A percentile compares a stretch with the other conserved stretches of the same genome.
Evolutionary conservation across 192 early-diverging fungal species (phyloP).

Genomic region (Podila epicladia): DNA sequence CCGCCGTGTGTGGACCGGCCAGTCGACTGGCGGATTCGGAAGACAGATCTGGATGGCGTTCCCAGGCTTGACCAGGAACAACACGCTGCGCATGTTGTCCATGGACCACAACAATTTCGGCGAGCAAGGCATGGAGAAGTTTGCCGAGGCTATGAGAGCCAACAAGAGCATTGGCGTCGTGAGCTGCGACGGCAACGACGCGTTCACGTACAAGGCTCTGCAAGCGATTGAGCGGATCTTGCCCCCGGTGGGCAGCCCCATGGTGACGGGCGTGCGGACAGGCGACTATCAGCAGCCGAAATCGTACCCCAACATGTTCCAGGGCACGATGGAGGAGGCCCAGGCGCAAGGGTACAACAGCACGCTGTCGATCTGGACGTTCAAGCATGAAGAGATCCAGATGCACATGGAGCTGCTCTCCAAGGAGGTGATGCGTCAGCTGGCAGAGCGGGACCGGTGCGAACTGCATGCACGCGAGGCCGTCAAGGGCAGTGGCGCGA

Average conservation of each 20-base stretch:
- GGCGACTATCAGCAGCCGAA: too few relatives aligned
- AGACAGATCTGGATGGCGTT: constrained; percentile 22
- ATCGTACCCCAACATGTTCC: background rate
- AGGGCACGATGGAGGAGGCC: constrained; percentile 39
- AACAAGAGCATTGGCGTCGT: constrained; percentile 27
- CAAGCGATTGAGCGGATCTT: constrained; percentile 27
- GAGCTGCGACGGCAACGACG: constrained; percentile 42
- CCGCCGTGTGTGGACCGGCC: background rate
- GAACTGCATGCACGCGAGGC: constrained; percentile 17
- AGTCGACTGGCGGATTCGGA: constrained; percentile 41
- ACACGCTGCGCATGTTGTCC: constrained; percentile 21
- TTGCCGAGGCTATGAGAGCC: constrained; percentile 20
- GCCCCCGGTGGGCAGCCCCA: constrained; percentile 4
- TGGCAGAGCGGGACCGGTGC: constrained; percentile 22
- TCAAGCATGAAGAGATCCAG: constrained; percentile 22
- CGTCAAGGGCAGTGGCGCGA: background rate
- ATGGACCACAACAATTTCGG: constrained; percentile 47
- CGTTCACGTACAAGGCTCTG: constrained; percentile 30
- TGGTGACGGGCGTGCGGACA: background rate
- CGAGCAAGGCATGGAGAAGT: constrained; percentile 22
- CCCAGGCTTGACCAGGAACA: constrained; percentile 21
- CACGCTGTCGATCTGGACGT: constrained; percentile 28
- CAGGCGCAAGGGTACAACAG: constrained; percentile 38
- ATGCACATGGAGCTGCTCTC: constrained; percentile 23
- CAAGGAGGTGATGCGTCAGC: constrained; percentile 18